Evolutionary conservation across 305 asterid species (phyloP).

Genomic region (Solanum hybrid): DNA sequence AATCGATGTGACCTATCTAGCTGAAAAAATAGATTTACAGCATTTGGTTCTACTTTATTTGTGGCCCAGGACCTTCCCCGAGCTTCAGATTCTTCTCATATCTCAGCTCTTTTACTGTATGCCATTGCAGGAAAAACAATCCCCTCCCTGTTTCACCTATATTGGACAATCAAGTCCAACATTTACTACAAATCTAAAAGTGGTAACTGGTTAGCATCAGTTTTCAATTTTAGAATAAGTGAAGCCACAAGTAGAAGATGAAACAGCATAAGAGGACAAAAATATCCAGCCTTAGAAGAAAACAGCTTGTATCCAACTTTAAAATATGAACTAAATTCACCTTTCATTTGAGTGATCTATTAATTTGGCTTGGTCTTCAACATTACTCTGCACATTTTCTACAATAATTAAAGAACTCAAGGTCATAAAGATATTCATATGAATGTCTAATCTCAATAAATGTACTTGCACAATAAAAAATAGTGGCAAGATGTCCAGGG

Average conservation of each 20-base stretch:
- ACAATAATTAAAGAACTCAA: constrained; percentile 20
- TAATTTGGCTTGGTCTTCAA: constrained; percentile 30
- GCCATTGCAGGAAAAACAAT: neutral
- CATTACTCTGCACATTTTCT: constrained; percentile 33
- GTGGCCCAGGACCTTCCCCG: neutral
- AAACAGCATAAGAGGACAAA: neutral
- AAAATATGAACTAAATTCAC: constrained; percentile 33
- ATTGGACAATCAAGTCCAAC: neutral
- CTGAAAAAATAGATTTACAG: neutral
- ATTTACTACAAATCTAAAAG: neutral
- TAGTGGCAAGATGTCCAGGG: neutral
- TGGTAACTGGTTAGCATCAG: neutral
- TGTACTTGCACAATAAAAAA: neutral
- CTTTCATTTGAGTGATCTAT: constrained; percentile 35
- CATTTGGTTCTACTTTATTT: neutral
- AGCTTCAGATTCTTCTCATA: neutral
- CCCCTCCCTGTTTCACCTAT: neutral
- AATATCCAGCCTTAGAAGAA: neutral
- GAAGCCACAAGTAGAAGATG: neutral
- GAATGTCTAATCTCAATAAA: neutral
- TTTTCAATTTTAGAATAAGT: neutral
- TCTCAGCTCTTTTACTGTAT: neutral
- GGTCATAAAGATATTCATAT: constrained; percentile 3
- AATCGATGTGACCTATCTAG: neutral
- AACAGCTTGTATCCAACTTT: neutral